Conservation (phyloP, 208 protist genomes). For the Polymyxa betae region DNA sequence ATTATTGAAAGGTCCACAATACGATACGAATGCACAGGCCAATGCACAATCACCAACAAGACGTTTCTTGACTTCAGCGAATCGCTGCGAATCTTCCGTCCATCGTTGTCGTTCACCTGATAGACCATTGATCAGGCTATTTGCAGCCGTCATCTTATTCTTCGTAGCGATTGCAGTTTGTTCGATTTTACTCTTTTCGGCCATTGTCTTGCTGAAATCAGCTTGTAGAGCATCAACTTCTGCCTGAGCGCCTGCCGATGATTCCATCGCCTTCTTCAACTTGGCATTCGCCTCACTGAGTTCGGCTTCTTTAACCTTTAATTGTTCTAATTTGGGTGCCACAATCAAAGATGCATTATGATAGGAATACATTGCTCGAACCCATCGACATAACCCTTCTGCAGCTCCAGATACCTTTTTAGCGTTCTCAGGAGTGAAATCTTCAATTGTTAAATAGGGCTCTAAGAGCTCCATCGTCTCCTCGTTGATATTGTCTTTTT, state of each 20-base stretch:
- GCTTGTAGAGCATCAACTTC: conserved; percentile 88
- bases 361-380: conserved; percentile 93
- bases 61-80: conserved; percentile 88
- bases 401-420: conserved; percentile 73
- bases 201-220: conserved; percentile 87
- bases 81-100: conserved; percentile 92
- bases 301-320: conserved; percentile 70
- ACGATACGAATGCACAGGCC: conserved; percentile 95
- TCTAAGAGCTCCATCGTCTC: conserved; percentile 95
- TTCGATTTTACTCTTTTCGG: conserved; percentile 92
- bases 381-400: conserved; percentile 89
- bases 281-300: conserved; percentile 87
- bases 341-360: conserved; percentile 94
- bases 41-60: conserved; percentile 94
- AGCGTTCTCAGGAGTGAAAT: conserved; percentile 90
- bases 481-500: conserved; percentile 92
- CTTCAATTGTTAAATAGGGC: conserved; percentile 91
- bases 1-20: conserved; percentile 97
- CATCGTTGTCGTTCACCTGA: conserved; percentile 93
- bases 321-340: conserved; percentile 87
- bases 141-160: conserved; percentile 92
- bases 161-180: conserved; percentile 91
- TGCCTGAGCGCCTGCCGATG: conserved; percentile 87
- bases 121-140: conserved; percentile 93
- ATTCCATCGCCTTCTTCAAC: conserved; percentile 90